phyloP scores from a whole-genome alignment of 768 basidiomycete genomes.

The Suillus brevipes region DNA sequence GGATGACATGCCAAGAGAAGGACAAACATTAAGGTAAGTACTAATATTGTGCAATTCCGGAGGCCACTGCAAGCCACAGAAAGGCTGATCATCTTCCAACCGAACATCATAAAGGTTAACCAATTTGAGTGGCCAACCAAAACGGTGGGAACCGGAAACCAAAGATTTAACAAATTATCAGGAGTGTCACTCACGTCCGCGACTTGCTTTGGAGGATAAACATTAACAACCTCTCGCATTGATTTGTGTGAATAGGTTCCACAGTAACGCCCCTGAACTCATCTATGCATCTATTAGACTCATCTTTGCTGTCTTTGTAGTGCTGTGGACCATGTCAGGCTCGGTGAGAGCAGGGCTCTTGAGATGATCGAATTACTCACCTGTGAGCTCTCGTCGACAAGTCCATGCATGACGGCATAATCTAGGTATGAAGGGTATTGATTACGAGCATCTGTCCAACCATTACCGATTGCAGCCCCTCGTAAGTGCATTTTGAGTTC shows the following conservation, averaged over 20 bases:
- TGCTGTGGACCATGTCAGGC: constrained; percentile 38
- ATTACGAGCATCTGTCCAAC: constrained; percentile 89
- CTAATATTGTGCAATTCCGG: constrained; percentile 77
- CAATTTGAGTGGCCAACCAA: no score
- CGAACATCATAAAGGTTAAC: constrained; percentile 98
- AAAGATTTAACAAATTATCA: neutral
- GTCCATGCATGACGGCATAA: constrained; percentile 75
- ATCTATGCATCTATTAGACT: constrained; percentile 60
- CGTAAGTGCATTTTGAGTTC: constrained; percentile 60
- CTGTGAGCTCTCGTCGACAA: constrained; percentile 70
- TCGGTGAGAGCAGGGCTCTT: constrained; percentile 2
- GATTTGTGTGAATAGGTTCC: constrained; percentile 55
- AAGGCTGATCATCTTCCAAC: constrained; percentile 78
- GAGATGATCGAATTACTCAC: constrained; percentile 40
- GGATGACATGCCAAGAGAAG: neutral
- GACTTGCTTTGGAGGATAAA: constrained; percentile 35
- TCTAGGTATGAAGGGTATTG: constrained; percentile 93
- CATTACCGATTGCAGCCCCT: constrained; percentile 93
- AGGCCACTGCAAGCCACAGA: constrained; percentile 99
- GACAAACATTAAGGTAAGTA: constrained; percentile 75
- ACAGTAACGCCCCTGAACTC: constrained; percentile 37
- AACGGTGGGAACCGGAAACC: no score
- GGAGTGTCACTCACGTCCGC: constrained; percentile 23
- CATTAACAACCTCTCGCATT: constrained; percentile 62
- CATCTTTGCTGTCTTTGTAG: constrained; percentile 58